These are phyloP conservation scores for Linum usitatissimum DNA, from an alignment of 345 rosid species.

Conservation along the genomic window DNA sequence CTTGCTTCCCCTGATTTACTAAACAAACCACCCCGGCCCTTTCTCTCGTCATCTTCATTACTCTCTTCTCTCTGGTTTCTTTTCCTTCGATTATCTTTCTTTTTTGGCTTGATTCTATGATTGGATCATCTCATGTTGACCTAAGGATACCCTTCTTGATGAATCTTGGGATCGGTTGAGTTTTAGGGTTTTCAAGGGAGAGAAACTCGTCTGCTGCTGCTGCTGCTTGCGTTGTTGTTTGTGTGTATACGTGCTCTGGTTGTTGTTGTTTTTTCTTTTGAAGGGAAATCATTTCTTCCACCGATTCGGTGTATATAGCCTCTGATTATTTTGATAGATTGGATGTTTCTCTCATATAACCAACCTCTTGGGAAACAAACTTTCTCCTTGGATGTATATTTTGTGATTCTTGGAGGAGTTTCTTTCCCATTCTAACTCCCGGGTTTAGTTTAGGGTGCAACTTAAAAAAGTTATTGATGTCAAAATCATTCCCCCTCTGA, in stretches of 20 bases:
- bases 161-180: constrained; percentile 33
- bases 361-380: constrained; percentile 3
- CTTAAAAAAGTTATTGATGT: not conserved
- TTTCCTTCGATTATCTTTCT: not conserved
- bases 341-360: not conserved
- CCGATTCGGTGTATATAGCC: constrained; percentile 30
- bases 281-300: not conserved
- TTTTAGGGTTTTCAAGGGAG: not conserved
- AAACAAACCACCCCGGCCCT: constrained; percentile 7
- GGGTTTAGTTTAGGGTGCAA: not conserved
- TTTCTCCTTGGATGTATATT: constrained; percentile 29
- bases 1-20: constrained; percentile 41
- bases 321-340: constrained; percentile 13
- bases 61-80: constrained; percentile 1
- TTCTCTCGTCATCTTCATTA: not conserved
- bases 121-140: constrained; percentile 20
- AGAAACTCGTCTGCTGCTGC: not conserved
- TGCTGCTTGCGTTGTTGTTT: not conserved
- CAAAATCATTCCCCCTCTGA: not conserved
- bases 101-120: constrained; percentile 7
- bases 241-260: not conserved
- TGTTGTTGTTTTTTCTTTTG: constrained; percentile 1
- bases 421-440: constrained; percentile 8
- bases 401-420: constrained; percentile 39
- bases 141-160: constrained; percentile 26